Evolutionary conservation across 768 basidiomycete genomes (phyloP).

Genomic region (Podaxis carcinomalis): DNA sequence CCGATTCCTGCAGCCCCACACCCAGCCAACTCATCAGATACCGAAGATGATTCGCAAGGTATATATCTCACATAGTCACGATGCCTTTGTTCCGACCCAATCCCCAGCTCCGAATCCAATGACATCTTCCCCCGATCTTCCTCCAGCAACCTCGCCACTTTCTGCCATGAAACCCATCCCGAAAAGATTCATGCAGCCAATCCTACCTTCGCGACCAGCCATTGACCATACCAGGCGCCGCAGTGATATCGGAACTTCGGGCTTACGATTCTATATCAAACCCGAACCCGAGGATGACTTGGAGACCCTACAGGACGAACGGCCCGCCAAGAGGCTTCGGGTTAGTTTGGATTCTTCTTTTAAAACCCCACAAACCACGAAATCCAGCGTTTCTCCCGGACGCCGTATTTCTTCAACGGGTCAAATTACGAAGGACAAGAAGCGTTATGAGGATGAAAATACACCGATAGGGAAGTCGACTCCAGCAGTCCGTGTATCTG

Average conservation of each 20-base stretch:
- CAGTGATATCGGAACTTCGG: background rate
- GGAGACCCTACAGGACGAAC: background rate
- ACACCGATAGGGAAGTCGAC: constrained; percentile 3
- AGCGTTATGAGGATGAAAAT: constrained; percentile 5
- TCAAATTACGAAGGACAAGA: background rate
- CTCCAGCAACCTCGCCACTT: constrained; percentile 1
- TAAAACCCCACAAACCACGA: background rate
- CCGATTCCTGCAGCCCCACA: background rate
- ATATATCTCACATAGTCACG: background rate
- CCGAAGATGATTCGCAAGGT: constrained; percentile 16
- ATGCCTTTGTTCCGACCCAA: background rate
- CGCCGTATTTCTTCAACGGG: constrained; percentile 5
- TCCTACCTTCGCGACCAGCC: background rate
- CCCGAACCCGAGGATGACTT: constrained; percentile 2
- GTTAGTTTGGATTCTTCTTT: background rate
- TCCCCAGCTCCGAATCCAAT: background rate
- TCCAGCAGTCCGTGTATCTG: background rate
- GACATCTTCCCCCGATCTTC: background rate
- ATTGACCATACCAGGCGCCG: background rate
- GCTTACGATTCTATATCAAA: background rate
- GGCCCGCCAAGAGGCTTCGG: background rate
- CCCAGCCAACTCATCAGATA: constrained; percentile 12
- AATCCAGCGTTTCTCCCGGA: background rate
- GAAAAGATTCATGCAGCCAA: background rate
- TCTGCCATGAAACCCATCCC: background rate